Percentiles rank a stretch among this genome's conserved stretches.
Conservation (phyloP, 139 green algal species). For the Limnomonas spitsbergensis region DNA sequence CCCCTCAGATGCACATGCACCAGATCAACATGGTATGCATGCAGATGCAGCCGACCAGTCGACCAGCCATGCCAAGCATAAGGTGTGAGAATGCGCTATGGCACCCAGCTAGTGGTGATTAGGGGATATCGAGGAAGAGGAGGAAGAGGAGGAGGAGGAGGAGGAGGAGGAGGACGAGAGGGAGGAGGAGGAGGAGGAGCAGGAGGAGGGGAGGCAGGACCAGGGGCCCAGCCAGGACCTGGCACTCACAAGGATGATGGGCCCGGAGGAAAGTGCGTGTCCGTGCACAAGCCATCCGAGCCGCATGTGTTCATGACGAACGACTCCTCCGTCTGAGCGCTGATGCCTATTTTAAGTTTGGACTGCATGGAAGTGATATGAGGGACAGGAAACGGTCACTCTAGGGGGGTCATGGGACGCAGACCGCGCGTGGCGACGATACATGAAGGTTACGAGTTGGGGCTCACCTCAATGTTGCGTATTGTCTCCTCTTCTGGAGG, state of each 20-base stretch:
- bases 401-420: too few species aligned
- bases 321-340: constrained; percentile 26
- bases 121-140: background rate
- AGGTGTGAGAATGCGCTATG: constrained; percentile 7
- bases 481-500: constrained; percentile 34
- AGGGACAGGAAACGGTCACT: background rate
- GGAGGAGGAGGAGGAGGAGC: background rate
- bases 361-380: constrained; percentile 18
- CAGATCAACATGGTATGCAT: too few species aligned
- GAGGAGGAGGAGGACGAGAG: background rate
- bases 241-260: constrained; percentile 32
- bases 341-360: constrained; percentile 25
- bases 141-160: background rate
- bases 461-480: constrained; percentile 32
- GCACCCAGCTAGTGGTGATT: too few species aligned
- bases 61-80: too few species aligned
- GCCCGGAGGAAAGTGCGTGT: constrained; percentile 38
- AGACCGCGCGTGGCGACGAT: too few species aligned
- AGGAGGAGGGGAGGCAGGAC: background rate
- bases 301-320: constrained; percentile 16
- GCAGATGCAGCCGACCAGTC: too few species aligned
- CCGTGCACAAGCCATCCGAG: constrained; percentile 25
- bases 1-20: too few species aligned
- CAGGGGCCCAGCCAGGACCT: background rate
- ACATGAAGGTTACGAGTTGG: too few species aligned